These are phyloP conservation scores for Yamadazyma blattariae DNA, from an alignment of 1,139 yeast species.

Conservation along the genomic window DNA sequence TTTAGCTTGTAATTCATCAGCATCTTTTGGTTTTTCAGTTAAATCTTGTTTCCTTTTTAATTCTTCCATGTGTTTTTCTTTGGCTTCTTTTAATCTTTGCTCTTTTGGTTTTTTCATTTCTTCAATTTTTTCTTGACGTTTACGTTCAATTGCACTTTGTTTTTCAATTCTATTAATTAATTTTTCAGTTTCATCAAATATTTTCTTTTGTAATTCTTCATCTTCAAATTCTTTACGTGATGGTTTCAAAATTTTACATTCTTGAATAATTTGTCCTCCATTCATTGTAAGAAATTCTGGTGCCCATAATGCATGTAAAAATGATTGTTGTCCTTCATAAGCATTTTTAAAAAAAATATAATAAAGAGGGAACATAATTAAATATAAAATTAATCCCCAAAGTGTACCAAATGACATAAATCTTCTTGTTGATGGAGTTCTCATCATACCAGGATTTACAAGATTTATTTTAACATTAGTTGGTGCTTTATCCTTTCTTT, in stretches of 20 bases:
- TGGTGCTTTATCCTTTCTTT: slow-evolving; percentile 65
- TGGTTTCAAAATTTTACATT: slow-evolving; percentile 60
- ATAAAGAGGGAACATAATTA: slow-evolving; percentile 75
- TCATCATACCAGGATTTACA: slow-evolving; percentile 90
- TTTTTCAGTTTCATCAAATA: slow-evolving; percentile 63
- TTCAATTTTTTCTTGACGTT: slow-evolving; percentile 27
- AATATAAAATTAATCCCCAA: slow-evolving; percentile 64
- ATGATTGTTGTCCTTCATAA: slow-evolving; percentile 74
- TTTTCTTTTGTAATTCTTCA: slow-evolving; percentile 52
- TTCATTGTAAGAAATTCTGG: slow-evolving; percentile 60
- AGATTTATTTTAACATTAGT: slow-evolving; percentile 68
- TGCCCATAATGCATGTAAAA: slow-evolving; percentile 65
- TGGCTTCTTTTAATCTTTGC: slow-evolving; percentile 16
- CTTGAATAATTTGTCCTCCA: slow-evolving; percentile 72
- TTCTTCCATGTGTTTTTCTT: slow-evolving; percentile 16
- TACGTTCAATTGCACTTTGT: slow-evolving; percentile 64
- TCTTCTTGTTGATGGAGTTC: slow-evolving; percentile 83
- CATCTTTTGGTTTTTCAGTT: slow-evolving; percentile 28
- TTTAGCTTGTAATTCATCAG: slow-evolving; percentile 35
- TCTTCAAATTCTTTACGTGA: slow-evolving; percentile 65
- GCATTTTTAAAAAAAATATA: slow-evolving; percentile 78
- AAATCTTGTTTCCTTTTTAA: slow-evolving; percentile 24
- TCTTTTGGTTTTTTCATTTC: slow-evolving; percentile 18
- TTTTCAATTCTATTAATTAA: slow-evolving; percentile 62
- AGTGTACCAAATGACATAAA: slow-evolving; percentile 75